A percentile compares a stretch with the other conserved stretches of the same genome.
phyloP scores from a whole-genome alignment of 139 green algal genomes.

The Mychonastes homosphaera region DNA sequence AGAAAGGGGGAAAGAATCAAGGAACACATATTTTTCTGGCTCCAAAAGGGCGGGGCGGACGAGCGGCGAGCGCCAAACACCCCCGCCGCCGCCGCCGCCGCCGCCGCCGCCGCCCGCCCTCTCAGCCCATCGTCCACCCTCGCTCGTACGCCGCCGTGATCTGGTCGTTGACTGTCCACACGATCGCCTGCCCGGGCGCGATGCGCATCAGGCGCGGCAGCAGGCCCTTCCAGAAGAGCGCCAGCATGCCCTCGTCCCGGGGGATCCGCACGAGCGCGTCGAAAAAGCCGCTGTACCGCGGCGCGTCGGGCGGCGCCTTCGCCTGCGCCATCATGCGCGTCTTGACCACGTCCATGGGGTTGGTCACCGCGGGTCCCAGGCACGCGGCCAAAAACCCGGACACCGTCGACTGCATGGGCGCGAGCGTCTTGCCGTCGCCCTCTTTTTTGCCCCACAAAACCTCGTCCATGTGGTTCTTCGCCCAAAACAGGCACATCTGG shows the following conservation, averaged over 20 bases:
- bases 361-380: slow-evolving; percentile 73
- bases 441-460: slow-evolving; percentile 71
- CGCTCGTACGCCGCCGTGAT: slow-evolving; percentile 39
- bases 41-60: too few species aligned
- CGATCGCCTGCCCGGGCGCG: slow-evolving; percentile 86
- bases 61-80: too few species aligned
- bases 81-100: too few species aligned
- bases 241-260: slow-evolving; percentile 66
- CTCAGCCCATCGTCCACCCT: too few species aligned
- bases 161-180: slow-evolving; percentile 82
- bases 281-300: slow-evolving; percentile 72
- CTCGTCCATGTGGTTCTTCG: slow-evolving; percentile 74
- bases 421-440: slow-evolving; percentile 64
- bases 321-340: slow-evolving; percentile 80
- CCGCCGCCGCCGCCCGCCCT: too few species aligned
- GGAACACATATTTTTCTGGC: too few species aligned
- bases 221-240: slow-evolving; percentile 77
- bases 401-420: slow-evolving; percentile 49
- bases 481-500: slow-evolving; percentile 92
- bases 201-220: slow-evolving; percentile 87
- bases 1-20: too few species aligned
- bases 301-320: slow-evolving; percentile 36
- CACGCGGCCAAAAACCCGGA: slow-evolving; percentile 78
- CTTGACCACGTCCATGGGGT: slow-evolving; percentile 92
- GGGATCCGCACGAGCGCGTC: slow-evolving; percentile 69